phyloP scores from a whole-genome alignment of 179 eudicot species.

The Nepenthes alata region DNA sequence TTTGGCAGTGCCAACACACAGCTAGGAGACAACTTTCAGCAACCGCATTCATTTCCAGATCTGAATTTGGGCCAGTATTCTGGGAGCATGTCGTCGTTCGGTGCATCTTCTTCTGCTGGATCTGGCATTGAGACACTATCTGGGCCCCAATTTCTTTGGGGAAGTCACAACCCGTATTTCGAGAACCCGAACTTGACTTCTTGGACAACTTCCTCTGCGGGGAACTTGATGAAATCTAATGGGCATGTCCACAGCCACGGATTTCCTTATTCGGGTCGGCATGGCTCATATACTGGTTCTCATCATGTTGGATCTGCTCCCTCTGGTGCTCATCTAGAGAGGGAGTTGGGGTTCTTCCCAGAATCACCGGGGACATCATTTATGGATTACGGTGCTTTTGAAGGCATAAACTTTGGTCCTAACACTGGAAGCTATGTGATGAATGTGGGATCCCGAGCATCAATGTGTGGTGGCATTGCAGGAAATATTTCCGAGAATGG shows the following conservation, averaged over 20 bases:
- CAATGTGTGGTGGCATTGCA: conserved; percentile 24
- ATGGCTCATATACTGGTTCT: conserved; percentile 29
- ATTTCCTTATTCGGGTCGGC: conserved; percentile 33
- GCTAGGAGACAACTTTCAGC: conserved; percentile 28
- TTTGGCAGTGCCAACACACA: conserved; percentile 26
- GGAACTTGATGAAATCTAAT: conserved; percentile 31
- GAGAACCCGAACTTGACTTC: conserved; percentile 31
- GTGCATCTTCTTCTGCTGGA: conserved; percentile 49
- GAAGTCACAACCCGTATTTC: conserved; percentile 39
- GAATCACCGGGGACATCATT: conserved; percentile 56
- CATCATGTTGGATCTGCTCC: conserved; percentile 88
- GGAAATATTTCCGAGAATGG: conserved; percentile 35
- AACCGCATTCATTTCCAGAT: conserved; percentile 65
- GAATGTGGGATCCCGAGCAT: conserved; percentile 37
- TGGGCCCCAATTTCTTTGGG: conserved; percentile 82
- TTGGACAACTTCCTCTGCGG: conserved; percentile 28
- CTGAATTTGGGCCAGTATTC: conserved; percentile 31
- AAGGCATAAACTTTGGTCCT: conserved; percentile 33
- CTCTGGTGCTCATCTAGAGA: conserved; percentile 49
- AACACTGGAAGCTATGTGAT: conserved; percentile 33
- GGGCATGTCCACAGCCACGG: conserved; percentile 31
- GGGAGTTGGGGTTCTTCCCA: conserved; percentile 49
- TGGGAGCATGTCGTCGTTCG: conserved; percentile 41
- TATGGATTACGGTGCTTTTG: conserved; percentile 31
- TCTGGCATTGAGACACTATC: conserved; percentile 55